These are phyloP conservation scores for Aspergillus sp. DNA, from an alignment of 2,329 filamentous ascomycete genomes.

Conservation along the genomic window DNA sequence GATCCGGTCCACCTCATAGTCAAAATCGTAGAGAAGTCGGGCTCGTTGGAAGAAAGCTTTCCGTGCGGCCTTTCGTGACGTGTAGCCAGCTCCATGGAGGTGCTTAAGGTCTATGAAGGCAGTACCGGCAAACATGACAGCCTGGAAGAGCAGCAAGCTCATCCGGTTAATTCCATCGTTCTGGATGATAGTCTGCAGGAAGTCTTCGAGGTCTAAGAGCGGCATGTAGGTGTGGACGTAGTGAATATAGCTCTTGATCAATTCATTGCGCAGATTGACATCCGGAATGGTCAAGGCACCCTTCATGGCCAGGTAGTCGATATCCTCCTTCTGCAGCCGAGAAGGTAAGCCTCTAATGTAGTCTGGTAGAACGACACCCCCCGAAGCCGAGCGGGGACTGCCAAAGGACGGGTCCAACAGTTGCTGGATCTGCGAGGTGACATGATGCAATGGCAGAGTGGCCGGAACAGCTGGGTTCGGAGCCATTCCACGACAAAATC, in stretches of 20 bases:
- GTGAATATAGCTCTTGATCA: slow-evolving; percentile 76
- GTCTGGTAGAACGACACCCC: slow-evolving; percentile 47
- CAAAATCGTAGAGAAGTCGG: slow-evolving; percentile 87
- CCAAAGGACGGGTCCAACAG: slow-evolving; percentile 39
- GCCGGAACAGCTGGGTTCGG: slow-evolving; percentile 36
- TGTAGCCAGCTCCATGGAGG: slow-evolving; percentile 69
- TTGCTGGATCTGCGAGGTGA: slow-evolving; percentile 31
- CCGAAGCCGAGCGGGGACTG: slow-evolving; percentile 44
- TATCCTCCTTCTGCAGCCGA: slow-evolving; percentile 72
- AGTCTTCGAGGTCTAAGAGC: slow-evolving; percentile 61
- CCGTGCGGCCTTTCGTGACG: slow-evolving; percentile 70
- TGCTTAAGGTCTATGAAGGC: slow-evolving; percentile 79
- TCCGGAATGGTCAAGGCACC: slow-evolving; percentile 74
- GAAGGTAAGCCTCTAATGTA: slow-evolving; percentile 75
- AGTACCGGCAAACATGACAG: slow-evolving; percentile 87
- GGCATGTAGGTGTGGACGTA: slow-evolving; percentile 95
- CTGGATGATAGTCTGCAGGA: slow-evolving; percentile 51
- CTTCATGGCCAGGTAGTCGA: slow-evolving; percentile 75
- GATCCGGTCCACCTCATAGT: slow-evolving; percentile 86
- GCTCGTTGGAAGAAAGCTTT: slow-evolving; percentile 86
- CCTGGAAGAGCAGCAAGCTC: slow-evolving; percentile 84
- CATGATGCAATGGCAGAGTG: slow-evolving; percentile 29
- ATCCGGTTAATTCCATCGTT: slow-evolving; percentile 65
- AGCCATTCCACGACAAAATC: slow-evolving; percentile 40
- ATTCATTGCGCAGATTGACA: slow-evolving; percentile 64